These are phyloP conservation scores for Naganishia vishniacii DNA, from an alignment of 768 basidiomycete genomes.

Conservation along the genomic window DNA sequence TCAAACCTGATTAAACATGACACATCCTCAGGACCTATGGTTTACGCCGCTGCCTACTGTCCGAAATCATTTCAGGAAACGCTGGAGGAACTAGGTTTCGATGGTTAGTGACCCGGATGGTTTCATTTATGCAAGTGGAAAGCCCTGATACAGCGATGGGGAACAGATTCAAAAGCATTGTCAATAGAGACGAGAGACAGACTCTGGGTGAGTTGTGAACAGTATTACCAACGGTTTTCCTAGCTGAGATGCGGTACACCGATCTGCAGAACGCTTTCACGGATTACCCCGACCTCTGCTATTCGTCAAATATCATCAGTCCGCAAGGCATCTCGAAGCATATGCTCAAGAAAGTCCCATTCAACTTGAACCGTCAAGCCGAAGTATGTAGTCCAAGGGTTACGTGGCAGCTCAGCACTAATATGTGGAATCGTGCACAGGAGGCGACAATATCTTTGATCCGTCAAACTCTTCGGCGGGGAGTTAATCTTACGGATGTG, in stretches of 20 bases:
- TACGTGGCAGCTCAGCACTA: too few relatives aligned
- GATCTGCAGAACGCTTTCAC: slow-evolving; percentile 30
- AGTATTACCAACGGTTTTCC: slow-evolving; percentile 61
- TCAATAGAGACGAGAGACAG: slow-evolving; percentile 61
- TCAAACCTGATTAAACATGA: not conserved
- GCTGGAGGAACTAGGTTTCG: slow-evolving; percentile 78
- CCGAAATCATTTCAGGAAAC: slow-evolving; percentile 67
- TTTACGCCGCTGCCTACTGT: slow-evolving; percentile 93
- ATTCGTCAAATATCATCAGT: slow-evolving; percentile 53
- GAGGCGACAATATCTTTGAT: slow-evolving; percentile 87
- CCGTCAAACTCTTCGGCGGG: slow-evolving; percentile 70
- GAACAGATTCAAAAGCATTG: slow-evolving; percentile 83
- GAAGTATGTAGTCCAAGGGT: slow-evolving; percentile 36
- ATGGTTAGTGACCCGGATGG: slow-evolving; percentile 58
- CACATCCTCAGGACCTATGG: slow-evolving; percentile 61
- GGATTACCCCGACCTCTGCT: slow-evolving; percentile 38
- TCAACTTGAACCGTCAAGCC: slow-evolving; percentile 59
- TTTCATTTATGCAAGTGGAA: not conserved
- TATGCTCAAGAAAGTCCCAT: slow-evolving; percentile 78
- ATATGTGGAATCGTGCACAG: too few relatives aligned
- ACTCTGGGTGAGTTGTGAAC: slow-evolving; percentile 51
- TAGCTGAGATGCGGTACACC: not conserved
- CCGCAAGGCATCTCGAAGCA: slow-evolving; percentile 85
- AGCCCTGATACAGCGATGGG: not conserved
- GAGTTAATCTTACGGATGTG: slow-evolving; percentile 74